Evolutionary conservation across 768 basidiomycete species (phyloP).

Genomic region (Sarcodon aspratus): DNA sequence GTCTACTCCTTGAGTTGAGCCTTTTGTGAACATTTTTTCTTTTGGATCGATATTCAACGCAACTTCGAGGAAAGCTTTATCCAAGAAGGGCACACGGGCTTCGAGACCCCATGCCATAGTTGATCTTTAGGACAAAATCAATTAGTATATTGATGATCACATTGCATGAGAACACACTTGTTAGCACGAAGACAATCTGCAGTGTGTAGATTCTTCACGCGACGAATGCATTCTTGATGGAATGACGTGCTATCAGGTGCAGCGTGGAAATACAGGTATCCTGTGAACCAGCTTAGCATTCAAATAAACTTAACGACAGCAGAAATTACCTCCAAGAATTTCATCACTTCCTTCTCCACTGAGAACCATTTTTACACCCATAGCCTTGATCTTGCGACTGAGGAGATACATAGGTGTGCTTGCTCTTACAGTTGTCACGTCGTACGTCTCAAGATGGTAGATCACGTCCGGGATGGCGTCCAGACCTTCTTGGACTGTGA

Average conservation of each 20-base stretch:
- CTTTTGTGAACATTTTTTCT: slow-evolving; percentile 85
- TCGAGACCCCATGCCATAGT: slow-evolving; percentile 99
- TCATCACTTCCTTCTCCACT: slow-evolving; percentile 98
- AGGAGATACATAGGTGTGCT: slow-evolving; percentile 99
- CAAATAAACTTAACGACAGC: neutral
- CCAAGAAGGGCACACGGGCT: slow-evolving; percentile 96
- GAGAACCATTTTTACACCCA: slow-evolving; percentile 99
- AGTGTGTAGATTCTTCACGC: slow-evolving; percentile 96
- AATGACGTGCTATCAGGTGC: slow-evolving; percentile 83
- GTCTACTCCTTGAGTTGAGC: slow-evolving; percentile 60
- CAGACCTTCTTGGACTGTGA: slow-evolving; percentile 95
- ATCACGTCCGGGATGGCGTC: slow-evolving; percentile 98
- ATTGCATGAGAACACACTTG: slow-evolving; percentile 44
- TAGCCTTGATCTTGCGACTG: slow-evolving; percentile 97
- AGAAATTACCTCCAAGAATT: slow-evolving; percentile 73
- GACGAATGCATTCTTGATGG: slow-evolving; percentile 89
- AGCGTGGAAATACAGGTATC: slow-evolving; percentile 99
- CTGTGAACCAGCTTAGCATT: slow-evolving; percentile 23
- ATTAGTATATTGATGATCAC: neutral
- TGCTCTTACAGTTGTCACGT: slow-evolving; percentile 96
- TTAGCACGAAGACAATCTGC: slow-evolving; percentile 96
- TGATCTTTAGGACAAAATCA: slow-evolving; percentile 38
- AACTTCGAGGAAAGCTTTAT: slow-evolving; percentile 90
- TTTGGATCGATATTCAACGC: slow-evolving; percentile 85
- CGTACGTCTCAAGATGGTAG: slow-evolving; percentile 96